Evolutionary conservation across 2,329 filamentous ascomycete genomes (phyloP).

Genomic region (Trichocomaceae sp.): DNA sequence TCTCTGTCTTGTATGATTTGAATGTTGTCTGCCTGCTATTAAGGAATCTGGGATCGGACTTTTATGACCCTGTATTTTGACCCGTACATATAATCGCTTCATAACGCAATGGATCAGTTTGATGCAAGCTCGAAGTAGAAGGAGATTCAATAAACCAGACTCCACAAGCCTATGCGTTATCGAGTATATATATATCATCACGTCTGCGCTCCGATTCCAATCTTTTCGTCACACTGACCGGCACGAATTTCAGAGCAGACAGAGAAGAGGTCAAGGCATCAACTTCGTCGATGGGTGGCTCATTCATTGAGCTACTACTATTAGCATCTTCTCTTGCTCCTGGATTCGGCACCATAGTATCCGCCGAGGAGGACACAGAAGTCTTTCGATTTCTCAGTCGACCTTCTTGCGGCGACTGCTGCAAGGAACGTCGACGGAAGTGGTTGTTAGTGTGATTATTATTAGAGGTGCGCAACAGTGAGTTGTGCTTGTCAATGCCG

Average conservation of each 20-base stretch:
- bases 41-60: too few relatives aligned
- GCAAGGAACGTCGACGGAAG: constrained; percentile 30
- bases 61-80: background rate
- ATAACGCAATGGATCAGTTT: too few relatives aligned
- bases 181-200: background rate
- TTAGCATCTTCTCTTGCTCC: background rate
- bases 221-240: constrained; percentile 33
- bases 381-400: constrained; percentile 28
- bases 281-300: constrained; percentile 20
- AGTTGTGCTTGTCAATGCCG: constrained; percentile 79
- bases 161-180: too few relatives aligned
- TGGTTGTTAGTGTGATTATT: constrained; percentile 19
- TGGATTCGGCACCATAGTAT: background rate
- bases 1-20: background rate
- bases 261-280: constrained; percentile 37
- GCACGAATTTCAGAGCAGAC: constrained; percentile 41
- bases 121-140: too few relatives aligned
- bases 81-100: background rate
- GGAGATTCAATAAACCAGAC: too few relatives aligned
- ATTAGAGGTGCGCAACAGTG: constrained; percentile 55
- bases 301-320: background rate
- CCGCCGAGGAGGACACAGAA: constrained; percentile 21
- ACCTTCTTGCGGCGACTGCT: constrained; percentile 26
- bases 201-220: constrained; percentile 16
- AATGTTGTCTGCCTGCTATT: background rate